Evolutionary conservation across 1,139 yeast species (phyloP).

Genomic region (Pichia sp.): DNA sequence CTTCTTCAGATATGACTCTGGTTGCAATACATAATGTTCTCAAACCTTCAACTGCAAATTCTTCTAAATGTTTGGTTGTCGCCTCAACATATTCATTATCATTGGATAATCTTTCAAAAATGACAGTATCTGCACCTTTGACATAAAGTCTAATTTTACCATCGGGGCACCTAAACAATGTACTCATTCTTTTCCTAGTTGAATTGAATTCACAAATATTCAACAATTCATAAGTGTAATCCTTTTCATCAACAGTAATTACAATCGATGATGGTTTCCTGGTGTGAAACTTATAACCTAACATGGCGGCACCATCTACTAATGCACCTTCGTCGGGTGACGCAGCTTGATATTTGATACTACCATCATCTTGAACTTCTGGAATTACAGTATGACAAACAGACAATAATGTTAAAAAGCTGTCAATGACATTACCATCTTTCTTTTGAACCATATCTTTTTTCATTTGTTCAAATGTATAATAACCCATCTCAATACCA

Average conservation of each 20-base stretch:
- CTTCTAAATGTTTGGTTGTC: conserved; percentile 84
- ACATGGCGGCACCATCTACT: conserved; percentile 89
- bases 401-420: conserved; percentile 76
- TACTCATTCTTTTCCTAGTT: conserved; percentile 96
- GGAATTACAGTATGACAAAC: conserved; percentile 98
- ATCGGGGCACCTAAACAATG: conserved; percentile 90
- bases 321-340: conserved; percentile 99
- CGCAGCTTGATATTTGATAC: conserved; percentile 92
- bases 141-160: conserved; percentile 83
- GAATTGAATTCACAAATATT: conserved; percentile 96
- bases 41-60: conserved; percentile 93
- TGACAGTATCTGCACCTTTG: conserved; percentile 97
- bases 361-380: conserved; percentile 57
- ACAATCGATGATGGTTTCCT: conserved; percentile 83
- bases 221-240: conserved; percentile 63
- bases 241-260: conserved; percentile 42
- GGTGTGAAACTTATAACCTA: conserved; percentile 77
- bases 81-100: conserved; percentile 78
- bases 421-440: conserved; percentile 50
- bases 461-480: conserved; percentile 60
- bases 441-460: conserved; percentile 30
- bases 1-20: conserved; percentile 71
- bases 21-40: conserved; percentile 92
- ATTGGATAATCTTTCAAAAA: conserved; percentile 68
- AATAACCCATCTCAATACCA: conserved; percentile 76